Percentiles rank a stretch among this genome's conserved stretches.
Evolutionary conservation across 2,329 filamentous ascomycete species (phyloP).

Genomic region (Cryphonectria japonica): DNA sequence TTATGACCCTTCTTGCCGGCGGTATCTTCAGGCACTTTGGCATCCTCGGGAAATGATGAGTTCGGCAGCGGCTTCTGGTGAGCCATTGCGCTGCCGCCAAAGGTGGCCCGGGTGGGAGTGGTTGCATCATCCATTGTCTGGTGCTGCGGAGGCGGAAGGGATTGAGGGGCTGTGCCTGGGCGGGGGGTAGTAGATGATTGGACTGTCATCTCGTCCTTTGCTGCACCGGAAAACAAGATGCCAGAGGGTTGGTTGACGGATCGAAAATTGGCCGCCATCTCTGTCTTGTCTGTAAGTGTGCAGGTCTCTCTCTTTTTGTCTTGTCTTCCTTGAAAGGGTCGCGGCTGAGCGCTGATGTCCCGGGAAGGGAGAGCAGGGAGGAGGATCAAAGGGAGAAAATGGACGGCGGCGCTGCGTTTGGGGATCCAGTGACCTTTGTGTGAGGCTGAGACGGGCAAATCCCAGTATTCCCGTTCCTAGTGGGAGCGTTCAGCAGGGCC

Average conservation of each 20-base stretch:
- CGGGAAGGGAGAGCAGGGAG: slow-evolving; percentile 25
- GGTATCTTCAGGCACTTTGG: slow-evolving; percentile 49
- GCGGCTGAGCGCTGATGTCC: slow-evolving; percentile 24
- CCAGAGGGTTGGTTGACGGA: slow-evolving; percentile 61
- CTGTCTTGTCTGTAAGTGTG: slow-evolving; percentile 13
- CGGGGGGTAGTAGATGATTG: slow-evolving; percentile 43
- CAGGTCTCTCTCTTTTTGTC: neutral
- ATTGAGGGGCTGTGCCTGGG: slow-evolving; percentile 40
- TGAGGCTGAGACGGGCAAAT: slow-evolving; percentile 38
- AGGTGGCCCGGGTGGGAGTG: slow-evolving; percentile 67
- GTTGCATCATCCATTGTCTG: slow-evolving; percentile 49
- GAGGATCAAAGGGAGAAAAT: slow-evolving; percentile 13
- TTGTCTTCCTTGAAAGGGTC: neutral
- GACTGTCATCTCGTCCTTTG: slow-evolving; percentile 58
- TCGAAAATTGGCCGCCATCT: slow-evolving; percentile 61
- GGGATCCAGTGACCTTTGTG: slow-evolving; percentile 33
- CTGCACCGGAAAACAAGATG: slow-evolving; percentile 46
- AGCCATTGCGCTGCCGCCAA: slow-evolving; percentile 45
- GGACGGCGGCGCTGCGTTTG: slow-evolving; percentile 34
- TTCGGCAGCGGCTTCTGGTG: slow-evolving; percentile 59
- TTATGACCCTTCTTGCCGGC: slow-evolving; percentile 50
- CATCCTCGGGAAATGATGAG: slow-evolving; percentile 55
- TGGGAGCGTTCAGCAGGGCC: slow-evolving; percentile 19
- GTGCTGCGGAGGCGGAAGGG: slow-evolving; percentile 32
- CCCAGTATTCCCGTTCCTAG: slow-evolving; percentile 1